Base-by-base conservation (phyloP, 495 filamentous ascomycete genomes). In the Penicillium verhagenii region DNA sequence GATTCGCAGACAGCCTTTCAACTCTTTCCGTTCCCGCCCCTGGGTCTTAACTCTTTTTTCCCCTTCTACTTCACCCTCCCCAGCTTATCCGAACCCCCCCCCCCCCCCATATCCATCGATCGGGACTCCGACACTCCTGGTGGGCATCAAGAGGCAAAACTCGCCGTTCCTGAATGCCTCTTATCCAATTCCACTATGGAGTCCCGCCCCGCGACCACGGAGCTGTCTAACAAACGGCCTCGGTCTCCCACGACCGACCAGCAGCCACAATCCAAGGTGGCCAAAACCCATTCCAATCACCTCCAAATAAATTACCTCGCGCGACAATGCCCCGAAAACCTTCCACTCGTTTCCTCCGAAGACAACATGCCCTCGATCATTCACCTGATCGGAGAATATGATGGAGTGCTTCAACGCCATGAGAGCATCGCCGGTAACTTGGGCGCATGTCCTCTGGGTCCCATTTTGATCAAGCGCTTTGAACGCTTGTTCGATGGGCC, bases 371-470 rank as follows among this genome's bases (percentile, higher is more conserved):
- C 85, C 37, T 75, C 76, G 52, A 81, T 87, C 43, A 74, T 93
- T 24, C 72, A 79, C 31, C 77, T 91, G 53, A 82, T 96, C 59
- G 79, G 79, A 60, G 84, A 91, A 61, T 96, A 94, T 66, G 88
- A 90, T 56, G 90, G 86, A 40, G 88, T 95, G 18, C 76, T 96
- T 19, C 86, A 90, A 54, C 83, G 90, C 29, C 87, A 92, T 65
- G 91, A 96, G 71, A 91, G 87, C 61, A 83, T 96, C 50, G 90
- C 91, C 39, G 84, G 86, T 47, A 94, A 92, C 63, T 78, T 96
- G 16, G 91, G 91, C 62, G 90, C 90, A 39, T 87, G 90, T 50
- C 88, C 91, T 13, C 79, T 91, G 10, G 90, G 87, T 6, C 89
- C 90, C 29, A 89, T 92, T 35, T 73, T 95, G 48, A 83, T 94